These are phyloP conservation scores for Suhomyces maxii DNA, from an alignment of 1,139 yeast species.

Conservation along the genomic window DNA sequence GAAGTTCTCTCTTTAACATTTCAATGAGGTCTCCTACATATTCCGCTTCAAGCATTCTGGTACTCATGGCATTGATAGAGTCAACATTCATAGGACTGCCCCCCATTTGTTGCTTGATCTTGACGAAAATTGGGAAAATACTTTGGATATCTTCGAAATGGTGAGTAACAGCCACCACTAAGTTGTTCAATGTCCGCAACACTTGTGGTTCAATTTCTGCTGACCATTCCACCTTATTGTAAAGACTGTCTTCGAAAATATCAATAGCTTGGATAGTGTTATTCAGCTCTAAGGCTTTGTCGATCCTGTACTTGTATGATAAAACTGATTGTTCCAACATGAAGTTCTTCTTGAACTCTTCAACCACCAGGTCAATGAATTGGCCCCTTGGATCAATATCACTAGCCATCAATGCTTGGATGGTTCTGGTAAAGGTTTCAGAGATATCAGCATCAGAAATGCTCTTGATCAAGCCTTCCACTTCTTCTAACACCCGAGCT, in stretches of 20 bases:
- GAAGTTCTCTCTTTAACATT: conserved; percentile 61
- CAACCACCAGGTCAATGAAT: conserved; percentile 17
- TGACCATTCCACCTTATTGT: conserved; percentile 31
- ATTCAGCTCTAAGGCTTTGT: conserved; percentile 24
- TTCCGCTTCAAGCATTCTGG: conserved; percentile 47
- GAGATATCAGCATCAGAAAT: conserved; percentile 8
- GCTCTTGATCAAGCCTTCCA: conserved; percentile 1
- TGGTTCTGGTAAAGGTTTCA: conserved; percentile 18
- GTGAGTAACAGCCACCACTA: conserved; percentile 27
- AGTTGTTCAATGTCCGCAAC: conserved; percentile 32
- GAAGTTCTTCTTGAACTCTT: conserved; percentile 15
- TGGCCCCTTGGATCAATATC: conserved; percentile 23
- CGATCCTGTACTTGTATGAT: conserved; percentile 33
- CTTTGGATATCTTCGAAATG: conserved; percentile 22
- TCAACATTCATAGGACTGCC: conserved; percentile 26
- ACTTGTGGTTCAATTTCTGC: conserved; percentile 31
- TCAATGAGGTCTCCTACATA: conserved; percentile 60
- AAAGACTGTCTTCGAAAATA: conserved; percentile 35
- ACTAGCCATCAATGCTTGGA: conserved; percentile 21
- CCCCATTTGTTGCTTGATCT: conserved; percentile 40
- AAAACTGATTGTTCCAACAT: conserved; percentile 22
- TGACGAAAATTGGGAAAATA: conserved; percentile 35
- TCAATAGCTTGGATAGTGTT: conserved; percentile 27
- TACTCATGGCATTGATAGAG: conserved; percentile 50
- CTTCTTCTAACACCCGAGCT: conserved; percentile 9